Evolutionary conservation across 192 early-diverging fungal species (phyloP), one percentile per base, ranked within the genome.

Genomic region (Powellomyces hirtus): DNA sequence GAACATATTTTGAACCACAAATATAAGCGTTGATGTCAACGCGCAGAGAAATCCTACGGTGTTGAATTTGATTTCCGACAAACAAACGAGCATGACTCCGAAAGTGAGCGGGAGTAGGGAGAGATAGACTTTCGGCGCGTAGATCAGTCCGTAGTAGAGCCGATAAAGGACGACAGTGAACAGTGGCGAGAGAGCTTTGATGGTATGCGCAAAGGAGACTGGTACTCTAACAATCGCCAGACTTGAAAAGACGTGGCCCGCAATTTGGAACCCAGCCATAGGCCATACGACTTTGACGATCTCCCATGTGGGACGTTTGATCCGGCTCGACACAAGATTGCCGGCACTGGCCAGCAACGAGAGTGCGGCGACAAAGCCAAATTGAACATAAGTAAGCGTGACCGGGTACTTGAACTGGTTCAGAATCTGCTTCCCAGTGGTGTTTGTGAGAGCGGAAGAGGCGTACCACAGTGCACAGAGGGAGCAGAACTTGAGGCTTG

Each of bases 1-100:
- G 33, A 91, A 89, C 61, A 96, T 90, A 66, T 94, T 94, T 73
- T 96, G 94, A 4, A 84, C 77, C 4, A 94, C 94, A 79, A 94
- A 96, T 36, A 93, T 86, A 53, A 93, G 55, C 29, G 84, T 89
- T 0, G 91, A 92, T 1, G 78, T 78, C 13, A 93, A 71, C 0
- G 94, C 89, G 75, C 85, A 92, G 8, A 88, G 30, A 29, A 93
- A 82, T 1, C 94, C 94, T 27, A 92, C 72, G 14, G 84, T 44
- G 71, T 89, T 88, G 74, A 88, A 88, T 5, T 81, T 86, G 35
- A 89, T 68, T 52, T 88, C 84, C 13, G 83, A 88, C 8, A 89
- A 78, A 70, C 92, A 94, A 0, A 94, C 94, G 37, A 96, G 78
- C 79, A 96, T 92, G 22, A 96, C 94, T 30, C 94, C 94, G n/a